Evolutionary conservation across 2,329 filamentous ascomycete species (phyloP).

Genomic region (Westerdykella aurantiaca): DNA sequence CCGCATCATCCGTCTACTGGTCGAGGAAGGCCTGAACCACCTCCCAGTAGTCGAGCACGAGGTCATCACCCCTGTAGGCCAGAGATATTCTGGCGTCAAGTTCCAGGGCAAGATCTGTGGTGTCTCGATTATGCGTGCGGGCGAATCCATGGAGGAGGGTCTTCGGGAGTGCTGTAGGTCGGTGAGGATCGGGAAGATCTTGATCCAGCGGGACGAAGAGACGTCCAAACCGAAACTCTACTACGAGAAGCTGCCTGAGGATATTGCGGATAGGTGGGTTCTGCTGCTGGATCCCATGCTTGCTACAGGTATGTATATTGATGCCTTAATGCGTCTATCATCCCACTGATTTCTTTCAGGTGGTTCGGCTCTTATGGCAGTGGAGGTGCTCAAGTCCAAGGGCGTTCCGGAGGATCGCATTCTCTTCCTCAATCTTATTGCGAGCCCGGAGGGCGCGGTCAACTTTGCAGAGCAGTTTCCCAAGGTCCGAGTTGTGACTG

Average conservation of each 20-base stretch:
- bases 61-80: conserved; percentile 85
- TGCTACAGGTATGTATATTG: conserved; percentile 65
- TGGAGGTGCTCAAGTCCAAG: conserved; percentile 81
- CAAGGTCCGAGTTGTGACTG: conserved; percentile 83
- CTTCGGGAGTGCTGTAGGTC: conserved; percentile 93
- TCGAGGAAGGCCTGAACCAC: conserved; percentile 96
- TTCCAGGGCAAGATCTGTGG: conserved; percentile 99
- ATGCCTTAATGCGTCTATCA: background rate
- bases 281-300: conserved; percentile 97
- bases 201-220: conserved; percentile 96
- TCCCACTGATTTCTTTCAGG: conserved; percentile 48
- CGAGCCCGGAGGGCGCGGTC: conserved; percentile 86
- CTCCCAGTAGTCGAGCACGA: conserved; percentile 83
- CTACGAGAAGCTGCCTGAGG: conserved; percentile 94
- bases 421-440: conserved; percentile 92
- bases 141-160: conserved; percentile 97
- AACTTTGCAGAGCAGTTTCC: conserved; percentile 88
- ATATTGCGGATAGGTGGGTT: conserved; percentile 90
- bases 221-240: conserved; percentile 88
- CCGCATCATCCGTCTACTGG: conserved; percentile 89
- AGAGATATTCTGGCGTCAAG: conserved; percentile 80
- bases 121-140: conserved; percentile 96
- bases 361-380: conserved; percentile 93
- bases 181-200: conserved; percentile 96
- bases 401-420: conserved; percentile 95